These are phyloP conservation scores for Aspergillus texensis DNA, from an alignment of 2,329 filamentous ascomycete genomes.

Conservation along the genomic window DNA sequence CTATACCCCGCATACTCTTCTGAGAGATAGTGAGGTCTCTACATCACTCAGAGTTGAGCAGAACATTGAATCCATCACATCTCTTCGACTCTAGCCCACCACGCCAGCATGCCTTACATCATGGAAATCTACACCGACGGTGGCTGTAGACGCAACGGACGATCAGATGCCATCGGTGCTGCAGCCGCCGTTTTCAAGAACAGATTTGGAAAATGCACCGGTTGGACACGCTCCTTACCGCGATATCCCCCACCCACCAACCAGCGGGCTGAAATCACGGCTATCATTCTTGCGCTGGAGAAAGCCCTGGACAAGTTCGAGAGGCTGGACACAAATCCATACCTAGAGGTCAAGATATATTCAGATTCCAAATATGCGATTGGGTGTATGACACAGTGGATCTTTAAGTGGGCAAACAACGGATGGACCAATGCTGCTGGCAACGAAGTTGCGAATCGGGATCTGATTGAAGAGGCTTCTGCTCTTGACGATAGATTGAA, in stretches of 20 bases:
- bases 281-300: background rate
- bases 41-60: background rate
- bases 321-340: background rate
- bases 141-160: background rate
- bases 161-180: background rate
- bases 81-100: background rate
- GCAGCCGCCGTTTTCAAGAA: background rate
- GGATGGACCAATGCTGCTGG: background rate
- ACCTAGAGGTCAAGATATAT: background rate
- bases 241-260: background rate
- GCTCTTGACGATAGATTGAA: background rate
- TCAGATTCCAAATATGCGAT: background rate
- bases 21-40: background rate
- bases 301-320: background rate
- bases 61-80: background rate
- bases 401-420: background rate
- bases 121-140: background rate
- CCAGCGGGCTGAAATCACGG: background rate
- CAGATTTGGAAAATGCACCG: background rate
- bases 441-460: background rate
- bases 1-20: background rate
- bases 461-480: background rate
- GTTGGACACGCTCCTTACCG: background rate
- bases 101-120: background rate
- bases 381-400: background rate